Base-by-base conservation (phyloP, 179 eudicot genomes). In the Patellifolia procumbens region DNA sequence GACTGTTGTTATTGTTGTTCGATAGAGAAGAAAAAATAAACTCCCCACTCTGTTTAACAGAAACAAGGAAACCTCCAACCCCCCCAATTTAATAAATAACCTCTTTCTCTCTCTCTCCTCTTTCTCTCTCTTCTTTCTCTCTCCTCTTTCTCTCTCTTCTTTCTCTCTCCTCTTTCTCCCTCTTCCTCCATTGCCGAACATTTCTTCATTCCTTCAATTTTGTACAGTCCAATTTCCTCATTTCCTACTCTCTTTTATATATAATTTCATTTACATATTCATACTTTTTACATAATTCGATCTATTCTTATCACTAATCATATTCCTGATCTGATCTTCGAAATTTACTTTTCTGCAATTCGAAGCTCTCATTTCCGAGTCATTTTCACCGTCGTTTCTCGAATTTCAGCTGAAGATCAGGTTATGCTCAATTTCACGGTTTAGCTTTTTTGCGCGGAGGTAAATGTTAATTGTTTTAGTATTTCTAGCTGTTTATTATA, bases 381-480 rank as follows among this genome's bases (percentile, higher is more conserved):
- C 0, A 58, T 49, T n/a, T n/a, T n/a, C n/a, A n/a, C n/a, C n/a
- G n/a, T n/a, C n/a, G n/a, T n/a, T n/a, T n/a, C 4, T 5, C 19
- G 31, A 49, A 35, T 8, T 77, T 70, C 8, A 1, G 70, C 12
- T 77, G 51, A 77, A 49, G 80, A 77, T 77, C 80, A 60, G 19
- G 1, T 26, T 74, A 62, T 62, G 31, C 16, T 46, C 65, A n/a
- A n/a, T n/a, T n/a, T n/a, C n/a, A n/a, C n/a, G n/a, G n/a, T n/a
- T n/a, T n/a, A n/a, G n/a, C n/a, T 51, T 71, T 62, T 71, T 29
- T 51, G 35, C n/a, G 74, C 26, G 64, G 70, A 78, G 80, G 80
- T 78, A 78, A 78, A 3, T 15, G 17, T 20, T 17, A 19, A 65
- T 37, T 16, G n/a, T 15, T 0, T 76, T 2, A 60, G 26, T 24